Base-by-base conservation (phyloP, 139 green algal species). In the Volvox africanus region DNA sequence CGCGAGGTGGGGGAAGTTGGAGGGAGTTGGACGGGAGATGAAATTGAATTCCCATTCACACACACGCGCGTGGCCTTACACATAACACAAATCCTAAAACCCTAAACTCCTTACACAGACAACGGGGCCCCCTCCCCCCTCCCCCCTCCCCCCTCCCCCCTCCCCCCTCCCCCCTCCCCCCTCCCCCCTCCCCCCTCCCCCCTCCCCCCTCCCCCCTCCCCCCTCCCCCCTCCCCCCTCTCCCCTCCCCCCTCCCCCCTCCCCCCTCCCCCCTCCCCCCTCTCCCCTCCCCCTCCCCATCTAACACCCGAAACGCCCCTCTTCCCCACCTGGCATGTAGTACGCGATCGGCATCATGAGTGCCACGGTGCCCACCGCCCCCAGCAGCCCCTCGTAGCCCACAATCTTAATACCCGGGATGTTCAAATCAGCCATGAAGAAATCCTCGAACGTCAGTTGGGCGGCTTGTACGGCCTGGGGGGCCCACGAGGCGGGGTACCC, bases 381-480 rank as follows among this genome's bases (percentile, higher is more conserved):
- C 78, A 95, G 93, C 67, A 97, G 30, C 20, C 95, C 95, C 93
- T 97, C 95, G 92, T 93, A 96, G 37, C 95, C 95, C 28, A 97
- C 95, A 67, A 96, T 95, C 86, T 93, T 89, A 67, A 88, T 61
- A 0, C 80, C 79, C 13, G 80, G 88, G 71, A 97, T 95, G 79
- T 95, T 71, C 50, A 97, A 86, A 71, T 97, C 94, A 19, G 93
- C 93, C 95, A 97, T 96, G 91, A 97, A 97, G 67, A 96, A 96
- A 87, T 97, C 95, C 92, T 97, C 94, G 89, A 97, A 97, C 1
- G 94, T 97, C 20, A 97, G 84, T 93, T 97, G 96, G 1, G 94
- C 96, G 0, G 95, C 95, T 86, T 97, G 96, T 12, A 96, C 92
- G 0, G 93, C 93, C 93, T 96, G 91, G 18, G 35, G 5, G 24